phyloP scores from a whole-genome alignment of 352 stramenopile genomes.

The Pythium brachiatum region DNA sequence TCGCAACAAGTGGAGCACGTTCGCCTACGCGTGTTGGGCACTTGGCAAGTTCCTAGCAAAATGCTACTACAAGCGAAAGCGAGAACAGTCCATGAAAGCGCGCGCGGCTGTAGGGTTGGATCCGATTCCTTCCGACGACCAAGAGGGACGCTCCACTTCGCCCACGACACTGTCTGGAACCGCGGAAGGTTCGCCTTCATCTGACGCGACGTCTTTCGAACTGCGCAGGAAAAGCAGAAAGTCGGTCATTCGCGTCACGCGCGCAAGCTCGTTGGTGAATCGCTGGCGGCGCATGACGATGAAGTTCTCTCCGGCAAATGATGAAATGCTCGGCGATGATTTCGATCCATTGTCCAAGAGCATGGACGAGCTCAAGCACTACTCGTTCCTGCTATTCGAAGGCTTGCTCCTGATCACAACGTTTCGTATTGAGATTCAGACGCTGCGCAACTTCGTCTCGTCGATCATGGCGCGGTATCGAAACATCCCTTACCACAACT shows the following conservation, averaged over 20 bases:
- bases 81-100: slow-evolving; percentile 11
- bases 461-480: slow-evolving; percentile 58
- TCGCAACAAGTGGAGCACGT: slow-evolving; percentile 76
- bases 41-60: slow-evolving; percentile 52
- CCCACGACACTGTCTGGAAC: not conserved
- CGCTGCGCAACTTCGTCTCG: slow-evolving; percentile 52
- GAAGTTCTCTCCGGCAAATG: slow-evolving; percentile 27
- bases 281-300: slow-evolving; percentile 58
- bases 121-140: not conserved
- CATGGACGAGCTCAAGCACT: slow-evolving; percentile 50
- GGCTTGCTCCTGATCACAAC: slow-evolving; percentile 55
- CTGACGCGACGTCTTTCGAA: not conserved
- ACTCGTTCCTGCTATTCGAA: slow-evolving; percentile 63
- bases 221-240: slow-evolving; percentile 36
- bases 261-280: slow-evolving; percentile 56
- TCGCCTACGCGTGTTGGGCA: slow-evolving; percentile 62
- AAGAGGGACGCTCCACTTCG: slow-evolving; percentile 1
- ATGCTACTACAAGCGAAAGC: slow-evolving; percentile 27
- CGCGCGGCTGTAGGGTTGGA: slow-evolving; percentile 4
- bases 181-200: slow-evolving; percentile 14
- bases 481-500: slow-evolving; percentile 82
- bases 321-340: slow-evolving; percentile 48
- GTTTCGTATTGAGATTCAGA: slow-evolving; percentile 57
- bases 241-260: slow-evolving; percentile 41
- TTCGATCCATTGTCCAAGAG: slow-evolving; percentile 69